Evolutionary conservation across 1,284 basidiomycete species (phyloP).

Genomic region (Agroathelia rolfsii): DNA sequence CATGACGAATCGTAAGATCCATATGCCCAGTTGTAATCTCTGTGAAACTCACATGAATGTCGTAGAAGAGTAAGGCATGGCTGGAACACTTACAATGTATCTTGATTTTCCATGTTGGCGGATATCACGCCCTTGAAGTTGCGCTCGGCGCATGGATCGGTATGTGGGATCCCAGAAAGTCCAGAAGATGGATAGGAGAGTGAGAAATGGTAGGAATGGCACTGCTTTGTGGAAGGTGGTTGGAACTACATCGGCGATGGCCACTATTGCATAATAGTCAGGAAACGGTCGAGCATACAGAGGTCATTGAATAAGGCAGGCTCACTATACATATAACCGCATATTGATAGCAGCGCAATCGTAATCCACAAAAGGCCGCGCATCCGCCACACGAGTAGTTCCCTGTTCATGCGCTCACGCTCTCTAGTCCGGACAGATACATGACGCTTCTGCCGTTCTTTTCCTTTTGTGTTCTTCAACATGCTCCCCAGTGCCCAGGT

Average conservation of each 20-base stretch:
- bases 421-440: slow-evolving; percentile 29
- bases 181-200: slow-evolving; percentile 52
- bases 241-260: slow-evolving; percentile 11
- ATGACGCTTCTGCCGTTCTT: slow-evolving; percentile 34
- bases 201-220: slow-evolving; percentile 34
- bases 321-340: slow-evolving; percentile 36
- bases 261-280: slow-evolving; percentile 12
- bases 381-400: slow-evolving; percentile 48
- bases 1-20: slow-evolving; percentile 48
- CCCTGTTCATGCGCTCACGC: slow-evolving; percentile 29
- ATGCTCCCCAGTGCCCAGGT: slow-evolving; percentile 65
- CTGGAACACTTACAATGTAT: slow-evolving; percentile 44
- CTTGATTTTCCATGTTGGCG: slow-evolving; percentile 48
- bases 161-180: slow-evolving; percentile 74
- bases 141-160: slow-evolving; percentile 41
- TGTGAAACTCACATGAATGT: too few relatives aligned
- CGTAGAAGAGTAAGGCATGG: slow-evolving; percentile 2
- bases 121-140: slow-evolving; percentile 57
- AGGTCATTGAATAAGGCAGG: slow-evolving; percentile 9
- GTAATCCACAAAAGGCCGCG: slow-evolving; percentile 53
- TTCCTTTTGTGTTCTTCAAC: slow-evolving; percentile 53
- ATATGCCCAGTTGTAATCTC: slow-evolving; percentile 48
- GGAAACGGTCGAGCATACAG: too few relatives aligned
- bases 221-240: slow-evolving; percentile 6
- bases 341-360: slow-evolving; percentile 34